phyloP scores from a whole-genome alignment of 2,329 filamentous ascomycete genomes.

The Penicillium glabrum region DNA sequence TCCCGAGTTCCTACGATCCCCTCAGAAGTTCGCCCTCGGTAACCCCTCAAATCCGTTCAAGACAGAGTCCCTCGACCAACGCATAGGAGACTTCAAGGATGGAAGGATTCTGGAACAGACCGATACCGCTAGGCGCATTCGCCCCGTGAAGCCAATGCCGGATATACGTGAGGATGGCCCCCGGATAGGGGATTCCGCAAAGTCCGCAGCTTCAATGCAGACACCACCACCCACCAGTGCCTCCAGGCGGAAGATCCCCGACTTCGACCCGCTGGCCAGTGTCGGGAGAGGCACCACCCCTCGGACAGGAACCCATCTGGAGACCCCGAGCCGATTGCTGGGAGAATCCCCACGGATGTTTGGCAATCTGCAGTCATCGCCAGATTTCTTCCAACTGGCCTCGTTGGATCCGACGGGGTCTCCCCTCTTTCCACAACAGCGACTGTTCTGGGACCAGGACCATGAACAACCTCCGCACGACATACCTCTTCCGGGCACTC shows the following conservation, averaged over 20 bases:
- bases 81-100: slow-evolving; percentile 9
- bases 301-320: slow-evolving; percentile 35
- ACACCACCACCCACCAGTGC: slow-evolving; percentile 63
- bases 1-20: slow-evolving; percentile 45
- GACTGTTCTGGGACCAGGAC: slow-evolving; percentile 51
- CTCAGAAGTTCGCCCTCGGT: slow-evolving; percentile 38
- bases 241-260: slow-evolving; percentile 48
- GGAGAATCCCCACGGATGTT: slow-evolving; percentile 51
- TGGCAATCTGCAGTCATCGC: slow-evolving; percentile 57
- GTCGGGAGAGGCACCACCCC: slow-evolving; percentile 24
- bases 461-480: slow-evolving; percentile 26
- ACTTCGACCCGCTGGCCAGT: slow-evolving; percentile 27
- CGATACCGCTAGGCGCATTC: slow-evolving; percentile 35
- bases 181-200: slow-evolving; percentile 36
- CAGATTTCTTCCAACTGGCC: slow-evolving; percentile 56
- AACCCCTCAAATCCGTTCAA: slow-evolving; percentile 32
- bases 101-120: slow-evolving; percentile 28
- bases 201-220: slow-evolving; percentile 54
- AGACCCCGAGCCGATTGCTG: slow-evolving; percentile 46
- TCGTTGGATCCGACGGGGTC: slow-evolving; percentile 55
- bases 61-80: slow-evolving; percentile 7
- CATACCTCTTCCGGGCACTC: slow-evolving; percentile 14
- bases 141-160: slow-evolving; percentile 28
- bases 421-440: slow-evolving; percentile 57
- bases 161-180: slow-evolving; percentile 31